A percentile compares a stretch with the other conserved stretches of the same genome.
phyloP scores from a whole-genome alignment of 768 basidiomycete species.

The Astraeus odoratus region DNA sequence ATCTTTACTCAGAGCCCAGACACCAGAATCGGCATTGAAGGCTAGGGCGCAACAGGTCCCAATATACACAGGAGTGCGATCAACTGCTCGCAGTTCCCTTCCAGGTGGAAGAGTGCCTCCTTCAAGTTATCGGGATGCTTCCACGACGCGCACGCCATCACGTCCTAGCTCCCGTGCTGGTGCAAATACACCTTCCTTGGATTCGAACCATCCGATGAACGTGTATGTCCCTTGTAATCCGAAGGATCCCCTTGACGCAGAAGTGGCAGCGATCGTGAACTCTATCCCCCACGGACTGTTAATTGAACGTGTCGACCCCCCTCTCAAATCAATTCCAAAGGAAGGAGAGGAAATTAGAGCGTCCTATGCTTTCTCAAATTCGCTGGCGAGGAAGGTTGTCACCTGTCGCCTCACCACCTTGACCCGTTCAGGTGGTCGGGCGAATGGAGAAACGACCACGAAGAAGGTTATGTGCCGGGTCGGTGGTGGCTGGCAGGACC shows the following conservation, averaged over 20 bases:
- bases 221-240: constrained; percentile 59
- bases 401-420: constrained; percentile 77
- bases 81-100: constrained; percentile 33
- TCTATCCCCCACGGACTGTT: constrained; percentile 69
- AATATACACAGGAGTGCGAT: constrained; percentile 41
- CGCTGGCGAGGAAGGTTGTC: constrained; percentile 66
- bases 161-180: constrained; percentile 62
- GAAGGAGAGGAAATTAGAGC: constrained; percentile 78
- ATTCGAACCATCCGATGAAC: constrained; percentile 43
- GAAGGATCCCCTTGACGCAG: constrained; percentile 76
- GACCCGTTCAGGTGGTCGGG: constrained; percentile 47
- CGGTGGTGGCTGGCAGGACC: constrained; percentile 83
- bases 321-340: constrained; percentile 53
- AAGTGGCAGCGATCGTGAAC: constrained; percentile 72
- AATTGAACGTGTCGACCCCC: constrained; percentile 77
- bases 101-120: constrained; percentile 48
- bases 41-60: constrained; percentile 56
- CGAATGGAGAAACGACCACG: constrained; percentile 33
- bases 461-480: constrained; percentile 91
- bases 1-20: constrained; percentile 52
- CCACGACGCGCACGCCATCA: constrained; percentile 50
- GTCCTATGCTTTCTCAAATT: constrained; percentile 75
- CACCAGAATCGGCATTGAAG: constrained; percentile 58
- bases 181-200: constrained; percentile 53
- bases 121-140: constrained; percentile 67